A percentile compares a stretch with the other conserved stretches of the same genome.
phyloP scores from a whole-genome alignment of 2,329 filamentous ascomycete genomes.

The Xylariaceae sp. region DNA sequence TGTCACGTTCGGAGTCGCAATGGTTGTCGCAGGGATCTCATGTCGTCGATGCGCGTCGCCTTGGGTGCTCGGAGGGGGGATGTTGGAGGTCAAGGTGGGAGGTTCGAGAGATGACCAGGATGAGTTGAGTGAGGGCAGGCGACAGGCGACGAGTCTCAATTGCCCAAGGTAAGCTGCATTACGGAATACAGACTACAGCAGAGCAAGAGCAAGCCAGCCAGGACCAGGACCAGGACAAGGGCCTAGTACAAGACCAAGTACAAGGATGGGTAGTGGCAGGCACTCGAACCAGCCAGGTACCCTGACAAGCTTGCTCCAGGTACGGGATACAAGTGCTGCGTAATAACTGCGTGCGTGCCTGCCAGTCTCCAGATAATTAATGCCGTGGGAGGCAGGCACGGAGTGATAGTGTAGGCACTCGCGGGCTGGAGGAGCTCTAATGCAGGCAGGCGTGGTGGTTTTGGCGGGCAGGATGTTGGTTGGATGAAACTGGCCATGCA shows the following conservation, averaged over 20 bases:
- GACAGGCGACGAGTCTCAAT: constrained; percentile 8
- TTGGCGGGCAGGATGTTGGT: neutral
- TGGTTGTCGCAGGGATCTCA: neutral
- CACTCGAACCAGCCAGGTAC: too few relatives aligned
- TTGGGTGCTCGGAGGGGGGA: neutral
- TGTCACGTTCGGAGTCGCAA: neutral
- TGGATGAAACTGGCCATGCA: neutral
- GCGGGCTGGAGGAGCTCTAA: too few relatives aligned
- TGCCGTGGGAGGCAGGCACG: too few relatives aligned
- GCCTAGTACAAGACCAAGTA: too few relatives aligned
- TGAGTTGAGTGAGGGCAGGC: constrained; percentile 10
- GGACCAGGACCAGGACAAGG: too few relatives aligned
- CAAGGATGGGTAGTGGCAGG: too few relatives aligned
- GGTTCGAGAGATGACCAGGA: constrained; percentile 4
- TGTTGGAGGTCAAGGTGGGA: constrained; percentile 3
- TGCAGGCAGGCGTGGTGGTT: too few relatives aligned
- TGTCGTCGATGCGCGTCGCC: neutral
- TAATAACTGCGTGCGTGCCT: neutral
- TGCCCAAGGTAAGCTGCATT: neutral
- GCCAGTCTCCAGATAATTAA: neutral
- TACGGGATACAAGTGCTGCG: too few relatives aligned
- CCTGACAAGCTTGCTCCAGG: too few relatives aligned
- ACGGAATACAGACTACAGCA: too few relatives aligned
- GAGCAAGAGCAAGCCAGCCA: too few relatives aligned
- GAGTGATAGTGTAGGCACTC: too few relatives aligned